Evolutionary conservation across 371 early-diverging fungal species (phyloP), one percentile per base, ranked within the genome.

Genomic region (Apophysomyces trapeziformis): DNA sequence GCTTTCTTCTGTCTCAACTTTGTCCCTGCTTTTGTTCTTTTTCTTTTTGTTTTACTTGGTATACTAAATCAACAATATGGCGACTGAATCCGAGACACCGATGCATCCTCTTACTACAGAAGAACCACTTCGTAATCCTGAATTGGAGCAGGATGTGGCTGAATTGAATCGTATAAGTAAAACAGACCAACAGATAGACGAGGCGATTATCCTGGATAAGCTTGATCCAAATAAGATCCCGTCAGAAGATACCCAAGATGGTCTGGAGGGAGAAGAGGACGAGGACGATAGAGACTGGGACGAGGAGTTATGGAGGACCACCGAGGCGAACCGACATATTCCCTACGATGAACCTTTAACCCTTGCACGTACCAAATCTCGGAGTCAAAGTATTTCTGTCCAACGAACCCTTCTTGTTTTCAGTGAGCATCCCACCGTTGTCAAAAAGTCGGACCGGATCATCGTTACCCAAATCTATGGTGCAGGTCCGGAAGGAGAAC

Each of bases 251-350:
- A 26, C 32, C 32, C 32, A 1, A 26, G 72, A 74, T 50, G 54
- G 54, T 14, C 65, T 68, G 9, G 71, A 63, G 14, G 70, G 58
- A 58, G 59, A 58, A 3, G 39, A 35, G 18, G 50, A 38, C 50
- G 16, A 36, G 16, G 62, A 71, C 60, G 67, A 67, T 13, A 41
- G 66, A 6, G 67, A 76, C 26, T 65, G 68, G 6, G 69, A 75
- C 32, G 70, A 77, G n/a, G 58, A 66, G 41, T 58, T 80, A 7
- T 71, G 54, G 32, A 43, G 44, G 66, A 63, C 76, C 70, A 45
- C 76, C 67, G 58, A 78, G 70, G 47, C 73, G 71, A 57, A 80
- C 70, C n/a, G 70, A 60, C 3, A 72, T 18, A 68, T 70, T n/a
- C 70, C 73, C 1, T 66, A 68, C 63, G 38, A 50, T n/a, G 50